Percentiles rank a stretch among this genome's conserved stretches.
Evolutionary conservation across 768 basidiomycete species (phyloP).

Genomic region (Boletus pseudopeckii): DNA sequence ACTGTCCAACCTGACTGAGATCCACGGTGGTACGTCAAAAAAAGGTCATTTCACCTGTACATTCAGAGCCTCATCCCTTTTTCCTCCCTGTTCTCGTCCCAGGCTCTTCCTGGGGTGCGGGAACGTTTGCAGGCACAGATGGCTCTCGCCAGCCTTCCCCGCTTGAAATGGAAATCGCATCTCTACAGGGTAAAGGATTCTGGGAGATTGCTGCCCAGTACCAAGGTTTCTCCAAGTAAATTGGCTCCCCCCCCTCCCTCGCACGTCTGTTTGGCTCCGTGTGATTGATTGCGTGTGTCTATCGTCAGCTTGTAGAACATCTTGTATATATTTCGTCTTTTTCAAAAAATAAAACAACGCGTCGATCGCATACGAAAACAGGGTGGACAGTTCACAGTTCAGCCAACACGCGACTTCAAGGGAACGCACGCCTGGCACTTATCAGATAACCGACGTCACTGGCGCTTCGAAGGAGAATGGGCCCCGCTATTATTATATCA

Average conservation of each 20-base stretch:
- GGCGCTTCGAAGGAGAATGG: too few relatives aligned
- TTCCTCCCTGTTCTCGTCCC: not conserved
- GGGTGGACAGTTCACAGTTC: too few relatives aligned
- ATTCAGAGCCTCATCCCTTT: not conserved
- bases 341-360: not conserved
- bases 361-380: not conserved
- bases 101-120: constrained; percentile 84
- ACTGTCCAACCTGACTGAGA: constrained; percentile 39
- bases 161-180: constrained; percentile 56
- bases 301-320: not conserved
- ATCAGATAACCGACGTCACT: too few relatives aligned
- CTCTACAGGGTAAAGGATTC: constrained; percentile 56
- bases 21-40: constrained; percentile 42
- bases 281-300: not conserved
- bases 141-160: constrained; percentile 58
- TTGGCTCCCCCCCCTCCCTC: too few relatives aligned
- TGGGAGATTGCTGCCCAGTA: constrained; percentile 45
- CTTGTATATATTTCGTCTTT: not conserved
- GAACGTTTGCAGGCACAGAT: constrained; percentile 53
- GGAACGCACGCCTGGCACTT: too few relatives aligned
- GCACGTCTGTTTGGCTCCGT: not conserved
- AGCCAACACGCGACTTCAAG: too few relatives aligned
- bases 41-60: not conserved
- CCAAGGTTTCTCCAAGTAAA: constrained; percentile 19
- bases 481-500: too few relatives aligned